These are phyloP conservation scores for Thinopyrum elongatum DNA, from an alignment of 176 grass and related monocot genomes.

Conservation along the genomic window DNA sequence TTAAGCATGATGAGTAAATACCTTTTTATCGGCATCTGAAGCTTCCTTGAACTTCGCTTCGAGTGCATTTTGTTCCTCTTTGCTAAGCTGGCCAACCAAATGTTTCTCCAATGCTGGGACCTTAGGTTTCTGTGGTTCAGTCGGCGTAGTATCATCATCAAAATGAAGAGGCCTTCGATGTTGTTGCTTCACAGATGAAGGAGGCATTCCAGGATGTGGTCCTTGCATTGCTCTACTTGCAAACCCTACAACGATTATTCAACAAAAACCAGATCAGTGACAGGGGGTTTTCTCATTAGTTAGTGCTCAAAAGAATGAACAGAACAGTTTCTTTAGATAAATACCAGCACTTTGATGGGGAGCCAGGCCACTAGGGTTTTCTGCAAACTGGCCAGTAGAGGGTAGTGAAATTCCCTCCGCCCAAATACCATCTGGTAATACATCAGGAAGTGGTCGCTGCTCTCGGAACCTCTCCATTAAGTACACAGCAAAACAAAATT, in stretches of 20 bases:
- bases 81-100: conserved; percentile 88
- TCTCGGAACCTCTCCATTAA: conserved; percentile 97
- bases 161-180: conserved; percentile 53
- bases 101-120: conserved; percentile 89
- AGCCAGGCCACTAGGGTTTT: conserved; percentile 41
- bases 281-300: not conserved
- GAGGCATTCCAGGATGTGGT: conserved; percentile 51
- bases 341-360: conserved; percentile 72
- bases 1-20: conserved; percentile 17
- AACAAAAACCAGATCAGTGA: conserved; percentile 32
- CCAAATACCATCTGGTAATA: conserved; percentile 80
- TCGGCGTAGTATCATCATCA: conserved; percentile 46
- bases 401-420: conserved; percentile 79
- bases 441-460: conserved; percentile 71
- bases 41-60: conserved; percentile 91
- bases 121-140: conserved; percentile 77
- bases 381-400: conserved; percentile 82
- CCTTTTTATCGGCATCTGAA: conserved; percentile 92
- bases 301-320: not conserved
- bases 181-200: conserved; percentile 61
- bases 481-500: conserved; percentile 94
- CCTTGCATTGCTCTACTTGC: conserved; percentile 56
- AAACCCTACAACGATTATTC: conserved; percentile 51
- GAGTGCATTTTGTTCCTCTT: conserved; percentile 76
- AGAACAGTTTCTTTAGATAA: conserved; percentile 21